Evolutionary conservation across 73 alveolate species (phyloP).

Genomic region (Tetrahymena malaccensis): DNA sequence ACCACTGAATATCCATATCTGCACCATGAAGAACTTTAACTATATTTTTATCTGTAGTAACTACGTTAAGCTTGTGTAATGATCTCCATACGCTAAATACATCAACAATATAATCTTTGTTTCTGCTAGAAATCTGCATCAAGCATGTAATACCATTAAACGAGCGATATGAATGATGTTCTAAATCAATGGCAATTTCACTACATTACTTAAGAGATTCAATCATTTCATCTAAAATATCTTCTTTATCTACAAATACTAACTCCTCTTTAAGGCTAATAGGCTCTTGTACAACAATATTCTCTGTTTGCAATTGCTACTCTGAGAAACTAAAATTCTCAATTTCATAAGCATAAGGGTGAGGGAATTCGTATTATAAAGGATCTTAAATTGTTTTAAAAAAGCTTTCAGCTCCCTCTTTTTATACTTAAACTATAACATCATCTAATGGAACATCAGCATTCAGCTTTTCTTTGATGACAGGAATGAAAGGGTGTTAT

Average conservation of each 20-base stretch:
- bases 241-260: conserved; percentile 3
- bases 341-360: conserved; percentile 33
- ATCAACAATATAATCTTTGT: conserved; percentile 79
- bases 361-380: conserved; percentile 4
- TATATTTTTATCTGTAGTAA: conserved; percentile 74
- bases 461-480: conserved; percentile 5
- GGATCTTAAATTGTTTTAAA: not conserved
- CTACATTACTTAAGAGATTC: not conserved
- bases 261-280: conserved; percentile 18
- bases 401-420: not conserved
- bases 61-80: conserved; percentile 46
- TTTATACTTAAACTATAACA: conserved; percentile 2
- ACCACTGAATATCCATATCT: conserved; percentile 87
- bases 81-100: conserved; percentile 58
- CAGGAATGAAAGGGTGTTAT: conserved; percentile 18
- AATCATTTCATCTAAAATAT: conserved; percentile 12
- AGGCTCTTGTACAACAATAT: not conserved
- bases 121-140: conserved; percentile 76
- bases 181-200: conserved; percentile 90
- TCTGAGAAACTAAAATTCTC: not conserved
- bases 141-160: conserved; percentile 86
- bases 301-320: not conserved
- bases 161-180: conserved; percentile 72
- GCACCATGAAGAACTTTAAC: conserved; percentile 94
- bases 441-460: conserved; percentile 20